Evolutionary conservation across 139 green algal genomes (phyloP).

Genomic region (Protoeuglena noctilucae): DNA sequence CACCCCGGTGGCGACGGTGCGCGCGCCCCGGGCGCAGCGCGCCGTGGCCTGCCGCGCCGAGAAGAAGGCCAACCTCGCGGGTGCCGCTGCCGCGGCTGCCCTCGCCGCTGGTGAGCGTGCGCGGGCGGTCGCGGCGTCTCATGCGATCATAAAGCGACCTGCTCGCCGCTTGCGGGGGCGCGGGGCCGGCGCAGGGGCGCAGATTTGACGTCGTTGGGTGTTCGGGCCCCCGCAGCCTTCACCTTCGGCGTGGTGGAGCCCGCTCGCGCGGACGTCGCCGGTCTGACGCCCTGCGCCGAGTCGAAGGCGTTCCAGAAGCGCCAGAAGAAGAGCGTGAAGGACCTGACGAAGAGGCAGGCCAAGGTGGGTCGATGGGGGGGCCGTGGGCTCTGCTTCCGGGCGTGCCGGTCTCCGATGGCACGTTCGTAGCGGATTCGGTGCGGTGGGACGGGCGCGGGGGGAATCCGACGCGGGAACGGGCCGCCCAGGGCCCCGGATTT

Average conservation of each 20-base stretch:
- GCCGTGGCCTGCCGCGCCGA: constrained; percentile 22
- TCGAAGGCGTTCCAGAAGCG: constrained; percentile 86
- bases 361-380: too few species aligned
- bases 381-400: too few species aligned
- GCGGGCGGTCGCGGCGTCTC: too few species aligned
- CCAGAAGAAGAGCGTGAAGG: constrained; percentile 87
- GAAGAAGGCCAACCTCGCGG: constrained; percentile 17
- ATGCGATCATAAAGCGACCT: too few species aligned
- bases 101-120: too few species aligned
- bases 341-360: constrained; percentile 65
- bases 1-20: too few species aligned
- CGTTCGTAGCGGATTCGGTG: neutral
- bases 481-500: neutral
- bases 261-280: constrained; percentile 72
- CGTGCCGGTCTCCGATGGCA: neutral
- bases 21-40: constrained; percentile 5
- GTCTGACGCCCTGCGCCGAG: constrained; percentile 88
- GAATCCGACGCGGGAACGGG: neutral
- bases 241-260: constrained; percentile 38
- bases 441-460: too few species aligned
- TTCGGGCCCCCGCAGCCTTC: too few species aligned
- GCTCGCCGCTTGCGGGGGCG: too few species aligned
- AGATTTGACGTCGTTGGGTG: too few species aligned
- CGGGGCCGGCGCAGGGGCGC: too few species aligned
- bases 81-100: constrained; percentile 38